These are phyloP conservation scores for Aspergillus sojae DNA, from an alignment of 2,329 filamentous ascomycete species.

Conservation along the genomic window DNA sequence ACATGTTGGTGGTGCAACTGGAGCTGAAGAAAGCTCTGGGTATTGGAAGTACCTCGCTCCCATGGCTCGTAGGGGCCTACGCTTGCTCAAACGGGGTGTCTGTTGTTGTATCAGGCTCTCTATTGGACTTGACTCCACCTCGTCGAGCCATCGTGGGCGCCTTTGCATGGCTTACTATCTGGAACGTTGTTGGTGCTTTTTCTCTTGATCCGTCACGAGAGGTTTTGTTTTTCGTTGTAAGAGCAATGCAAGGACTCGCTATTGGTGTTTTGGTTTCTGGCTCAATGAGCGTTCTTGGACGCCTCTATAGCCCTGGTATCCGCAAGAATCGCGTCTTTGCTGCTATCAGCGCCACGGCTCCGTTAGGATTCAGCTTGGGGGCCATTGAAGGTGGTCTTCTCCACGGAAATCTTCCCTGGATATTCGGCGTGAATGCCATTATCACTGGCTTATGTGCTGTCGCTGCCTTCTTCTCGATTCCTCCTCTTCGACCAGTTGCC, in stretches of 20 bases:
- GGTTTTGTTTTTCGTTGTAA: constrained; percentile 41
- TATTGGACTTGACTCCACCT: constrained; percentile 45
- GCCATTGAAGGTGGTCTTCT: constrained; percentile 47
- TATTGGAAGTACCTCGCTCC: constrained; percentile 43
- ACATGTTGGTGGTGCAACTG: constrained; percentile 45
- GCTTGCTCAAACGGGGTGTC: constrained; percentile 47
- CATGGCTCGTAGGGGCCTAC: constrained; percentile 49
- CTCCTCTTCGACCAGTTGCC: constrained; percentile 36
- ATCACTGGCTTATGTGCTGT: constrained; percentile 40
- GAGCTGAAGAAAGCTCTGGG: constrained; percentile 41
- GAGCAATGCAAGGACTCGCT: constrained; percentile 51
- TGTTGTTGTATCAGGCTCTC: constrained; percentile 43
- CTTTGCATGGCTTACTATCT: constrained; percentile 45
- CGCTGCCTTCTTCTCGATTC: constrained; percentile 45
- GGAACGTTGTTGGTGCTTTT: constrained; percentile 44
- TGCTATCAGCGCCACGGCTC: constrained; percentile 52
- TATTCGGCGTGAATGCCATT: constrained; percentile 49
- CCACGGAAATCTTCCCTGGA: constrained; percentile 44
- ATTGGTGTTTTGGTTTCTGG: constrained; percentile 54
- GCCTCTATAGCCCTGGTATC: constrained; percentile 47
- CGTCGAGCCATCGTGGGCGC: constrained; percentile 47
- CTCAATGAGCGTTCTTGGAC: constrained; percentile 51
- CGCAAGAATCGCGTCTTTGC: constrained; percentile 54
- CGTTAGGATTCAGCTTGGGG: constrained; percentile 49
- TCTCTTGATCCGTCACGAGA: constrained; percentile 38